Evolutionary conservation across 805 yeast species (phyloP).

Genomic region (Metschnikowia corniflorae): DNA sequence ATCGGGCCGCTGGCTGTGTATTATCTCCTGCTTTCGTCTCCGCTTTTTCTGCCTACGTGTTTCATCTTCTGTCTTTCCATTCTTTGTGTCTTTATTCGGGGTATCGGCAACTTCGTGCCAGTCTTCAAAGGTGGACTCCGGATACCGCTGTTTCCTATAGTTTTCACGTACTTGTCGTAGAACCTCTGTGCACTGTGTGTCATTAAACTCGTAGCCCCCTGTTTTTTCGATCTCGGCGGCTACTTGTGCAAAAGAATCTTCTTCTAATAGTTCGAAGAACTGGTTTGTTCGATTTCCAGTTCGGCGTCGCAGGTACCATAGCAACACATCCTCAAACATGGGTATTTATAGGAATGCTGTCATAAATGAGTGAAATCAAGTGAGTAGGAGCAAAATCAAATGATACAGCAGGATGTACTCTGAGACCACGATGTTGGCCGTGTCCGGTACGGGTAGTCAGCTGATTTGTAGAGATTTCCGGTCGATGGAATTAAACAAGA

Average conservation of each 20-base stretch:
- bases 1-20: too few species aligned
- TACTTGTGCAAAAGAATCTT: slow-evolving; percentile 4
- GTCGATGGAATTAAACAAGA: too few species aligned
- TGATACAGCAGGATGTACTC: too few species aligned
- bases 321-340: slow-evolving; percentile 15
- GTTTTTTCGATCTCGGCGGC: slow-evolving; percentile 8
- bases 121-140: slow-evolving; percentile 16
- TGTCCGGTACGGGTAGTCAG: too few species aligned
- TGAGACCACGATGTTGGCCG: too few species aligned
- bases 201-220: slow-evolving; percentile 10
- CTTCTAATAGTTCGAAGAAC: slow-evolving; percentile 8
- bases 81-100: too few species aligned
- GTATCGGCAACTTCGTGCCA: slow-evolving; percentile 10
- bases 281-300: slow-evolving; percentile 7
- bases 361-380: too few species aligned
- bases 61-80: too few species aligned
- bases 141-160: slow-evolving; percentile 10
- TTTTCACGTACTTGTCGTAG: slow-evolving; percentile 16
- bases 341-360: neutral
- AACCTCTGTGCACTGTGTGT: slow-evolving; percentile 13
- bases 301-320: slow-evolving; percentile 1
- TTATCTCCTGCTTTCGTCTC: too few species aligned
- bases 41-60: too few species aligned
- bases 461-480: too few species aligned
- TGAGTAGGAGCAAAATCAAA: too few species aligned